These are phyloP conservation scores for Hibiscus trionum DNA, from an alignment of 345 rosid species.

Conservation along the genomic window DNA sequence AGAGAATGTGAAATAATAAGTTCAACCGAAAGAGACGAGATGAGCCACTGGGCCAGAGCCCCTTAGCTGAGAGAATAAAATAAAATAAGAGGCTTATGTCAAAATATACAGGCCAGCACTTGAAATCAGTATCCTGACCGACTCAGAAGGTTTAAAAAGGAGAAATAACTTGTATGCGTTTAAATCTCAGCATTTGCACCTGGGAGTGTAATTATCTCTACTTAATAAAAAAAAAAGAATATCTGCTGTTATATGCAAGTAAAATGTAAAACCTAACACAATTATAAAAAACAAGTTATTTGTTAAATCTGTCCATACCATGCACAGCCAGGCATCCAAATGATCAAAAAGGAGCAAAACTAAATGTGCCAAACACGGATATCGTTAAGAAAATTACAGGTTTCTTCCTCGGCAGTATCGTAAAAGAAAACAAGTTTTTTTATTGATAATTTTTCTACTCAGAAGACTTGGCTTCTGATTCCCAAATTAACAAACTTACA, in stretches of 20 bases:
- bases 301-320: background rate
- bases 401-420: constrained; percentile 6
- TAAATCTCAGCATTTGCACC: too few relatives aligned
- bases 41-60: background rate
- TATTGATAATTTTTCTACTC: constrained; percentile 15
- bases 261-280: too few relatives aligned
- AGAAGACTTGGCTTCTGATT: constrained; percentile 1
- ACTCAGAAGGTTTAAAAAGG: too few relatives aligned
- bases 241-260: too few relatives aligned
- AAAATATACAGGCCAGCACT: background rate
- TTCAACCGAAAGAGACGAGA: background rate
- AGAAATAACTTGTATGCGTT: too few relatives aligned
- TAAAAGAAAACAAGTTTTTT: constrained; percentile 2
- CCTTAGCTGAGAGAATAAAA: too few relatives aligned
- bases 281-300: too few relatives aligned
- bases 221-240: too few relatives aligned
- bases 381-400: background rate
- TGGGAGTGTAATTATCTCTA: too few relatives aligned
- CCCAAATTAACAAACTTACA: constrained; percentile 14
- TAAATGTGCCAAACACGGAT: background rate
- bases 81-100: background rate
- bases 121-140: too few relatives aligned
- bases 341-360: background rate
- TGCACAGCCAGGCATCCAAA: background rate
- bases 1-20: background rate